These are phyloP conservation scores for Piper longum DNA, from an alignment of 164 flowering plant genomes.

Conservation along the genomic window DNA sequence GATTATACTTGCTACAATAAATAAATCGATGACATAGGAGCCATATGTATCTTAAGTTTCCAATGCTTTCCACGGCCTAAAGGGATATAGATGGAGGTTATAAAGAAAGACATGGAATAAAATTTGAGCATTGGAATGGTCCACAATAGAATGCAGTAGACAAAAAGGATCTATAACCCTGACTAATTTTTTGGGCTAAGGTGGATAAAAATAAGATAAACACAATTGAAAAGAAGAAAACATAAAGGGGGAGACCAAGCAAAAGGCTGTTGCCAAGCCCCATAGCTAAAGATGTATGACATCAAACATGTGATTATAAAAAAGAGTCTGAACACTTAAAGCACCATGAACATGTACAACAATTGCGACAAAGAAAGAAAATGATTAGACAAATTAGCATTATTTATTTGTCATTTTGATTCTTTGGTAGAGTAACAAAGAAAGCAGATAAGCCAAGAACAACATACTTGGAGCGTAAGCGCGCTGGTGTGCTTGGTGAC, in stretches of 20 bases:
- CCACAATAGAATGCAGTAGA: background rate
- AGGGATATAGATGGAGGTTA: no score
- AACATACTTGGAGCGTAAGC: constrained; percentile 56
- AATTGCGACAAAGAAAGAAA: background rate
- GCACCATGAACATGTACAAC: background rate
- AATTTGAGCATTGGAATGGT: no score
- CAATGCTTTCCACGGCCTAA: no score
- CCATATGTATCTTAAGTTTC: no score
- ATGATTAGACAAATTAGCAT: background rate
- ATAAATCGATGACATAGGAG: no score
- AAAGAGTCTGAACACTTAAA: background rate
- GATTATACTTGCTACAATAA: no score
- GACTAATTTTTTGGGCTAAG: no score
- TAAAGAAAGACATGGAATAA: no score
- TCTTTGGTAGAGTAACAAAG: background rate
- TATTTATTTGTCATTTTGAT: background rate
- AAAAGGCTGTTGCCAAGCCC: background rate
- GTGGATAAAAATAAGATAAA: background rate
- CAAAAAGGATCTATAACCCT: no score
- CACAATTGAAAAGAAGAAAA: background rate
- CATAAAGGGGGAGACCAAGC: background rate
- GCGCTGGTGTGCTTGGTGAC: constrained; percentile 73
- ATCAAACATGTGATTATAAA: background rate
- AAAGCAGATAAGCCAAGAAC: constrained; percentile 1
- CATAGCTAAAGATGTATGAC: no score